Conservation (phyloP, 2,329 filamentous ascomycete species). For the Sporothrix globosa region DNA sequence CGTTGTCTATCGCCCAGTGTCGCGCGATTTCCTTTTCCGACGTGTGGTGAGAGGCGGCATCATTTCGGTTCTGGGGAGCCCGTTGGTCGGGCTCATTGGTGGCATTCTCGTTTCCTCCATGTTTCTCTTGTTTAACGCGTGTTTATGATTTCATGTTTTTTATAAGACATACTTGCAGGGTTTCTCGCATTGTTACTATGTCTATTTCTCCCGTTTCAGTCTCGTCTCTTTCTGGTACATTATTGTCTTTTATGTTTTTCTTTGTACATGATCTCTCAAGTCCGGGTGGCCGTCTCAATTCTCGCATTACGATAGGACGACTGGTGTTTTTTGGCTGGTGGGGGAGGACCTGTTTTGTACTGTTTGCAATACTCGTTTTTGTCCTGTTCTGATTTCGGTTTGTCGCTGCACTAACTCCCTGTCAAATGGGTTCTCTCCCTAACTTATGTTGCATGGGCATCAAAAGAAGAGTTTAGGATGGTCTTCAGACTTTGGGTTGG, state of each 20-base stretch:
- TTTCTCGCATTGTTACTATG: background rate
- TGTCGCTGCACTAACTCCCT: background rate
- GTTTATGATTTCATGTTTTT: constrained; percentile 25
- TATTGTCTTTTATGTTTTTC: background rate
- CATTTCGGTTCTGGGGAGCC: constrained; percentile 5
- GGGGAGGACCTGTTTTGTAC: constrained; percentile 12
- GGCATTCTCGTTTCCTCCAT: background rate
- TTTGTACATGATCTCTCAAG: constrained; percentile 21
- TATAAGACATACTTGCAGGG: constrained; percentile 1
- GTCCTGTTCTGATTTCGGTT: constrained; percentile 22
- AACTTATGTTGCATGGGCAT: background rate
- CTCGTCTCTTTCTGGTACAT: constrained; percentile 12
- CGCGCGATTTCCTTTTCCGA: background rate
- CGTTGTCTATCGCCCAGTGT: background rate
- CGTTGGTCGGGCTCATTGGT: constrained; percentile 14
- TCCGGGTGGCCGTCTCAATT: constrained; percentile 24
- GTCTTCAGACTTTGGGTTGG: background rate
- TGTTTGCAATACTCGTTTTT: background rate
- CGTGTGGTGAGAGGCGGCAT: background rate
- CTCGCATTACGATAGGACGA: constrained; percentile 22
- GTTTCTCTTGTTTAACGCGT: constrained; percentile 11
- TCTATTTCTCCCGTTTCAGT: constrained; percentile 1
- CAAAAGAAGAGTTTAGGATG: background rate
- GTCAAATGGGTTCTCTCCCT: background rate
- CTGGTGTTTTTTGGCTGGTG: constrained; percentile 29